These are phyloP conservation scores for Eucalyptus shirleyi DNA, from an alignment of 345 rosid genomes.

Conservation along the genomic window DNA sequence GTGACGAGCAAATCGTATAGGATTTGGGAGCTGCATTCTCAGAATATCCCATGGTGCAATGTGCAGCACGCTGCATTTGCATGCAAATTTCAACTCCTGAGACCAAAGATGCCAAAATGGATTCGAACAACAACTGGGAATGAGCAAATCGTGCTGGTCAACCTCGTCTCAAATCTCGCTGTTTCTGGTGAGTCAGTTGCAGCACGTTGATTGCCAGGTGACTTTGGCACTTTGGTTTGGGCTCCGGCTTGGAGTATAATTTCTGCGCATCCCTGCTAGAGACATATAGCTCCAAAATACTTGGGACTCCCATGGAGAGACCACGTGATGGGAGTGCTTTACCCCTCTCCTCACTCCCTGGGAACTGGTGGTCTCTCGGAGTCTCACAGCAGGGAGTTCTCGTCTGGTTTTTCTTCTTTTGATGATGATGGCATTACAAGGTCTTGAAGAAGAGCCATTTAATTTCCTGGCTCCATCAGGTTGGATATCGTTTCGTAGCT, in stretches of 20 bases:
- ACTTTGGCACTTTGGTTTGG: not conserved
- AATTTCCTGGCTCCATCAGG: not conserved
- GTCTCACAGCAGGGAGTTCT: not conserved
- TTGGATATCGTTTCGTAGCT: not conserved
- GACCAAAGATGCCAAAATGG: not conserved
- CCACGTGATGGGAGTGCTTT: not conserved
- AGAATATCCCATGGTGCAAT: not conserved
- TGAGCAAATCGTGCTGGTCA: not conserved
- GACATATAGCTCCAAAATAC: not conserved
- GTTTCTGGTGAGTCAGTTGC: not conserved
- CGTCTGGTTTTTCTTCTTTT: not conserved
- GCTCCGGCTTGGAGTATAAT: not conserved
- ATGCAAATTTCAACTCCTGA: not conserved
- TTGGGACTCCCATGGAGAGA: not conserved
- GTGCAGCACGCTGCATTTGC: not conserved
- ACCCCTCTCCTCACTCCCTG: not conserved
- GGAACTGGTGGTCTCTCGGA: not conserved
- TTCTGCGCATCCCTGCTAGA: not conserved
- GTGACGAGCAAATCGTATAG: not conserved
- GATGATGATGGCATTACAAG: not conserved
- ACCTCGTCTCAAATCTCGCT: not conserved
- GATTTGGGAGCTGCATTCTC: not conserved
- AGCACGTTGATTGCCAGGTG: not conserved
- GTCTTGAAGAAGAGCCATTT: not conserved
- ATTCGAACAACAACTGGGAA: not conserved